phyloP scores from a whole-genome alignment of 306 rosid species.

The Psophocarpus tetragonolobus region DNA sequence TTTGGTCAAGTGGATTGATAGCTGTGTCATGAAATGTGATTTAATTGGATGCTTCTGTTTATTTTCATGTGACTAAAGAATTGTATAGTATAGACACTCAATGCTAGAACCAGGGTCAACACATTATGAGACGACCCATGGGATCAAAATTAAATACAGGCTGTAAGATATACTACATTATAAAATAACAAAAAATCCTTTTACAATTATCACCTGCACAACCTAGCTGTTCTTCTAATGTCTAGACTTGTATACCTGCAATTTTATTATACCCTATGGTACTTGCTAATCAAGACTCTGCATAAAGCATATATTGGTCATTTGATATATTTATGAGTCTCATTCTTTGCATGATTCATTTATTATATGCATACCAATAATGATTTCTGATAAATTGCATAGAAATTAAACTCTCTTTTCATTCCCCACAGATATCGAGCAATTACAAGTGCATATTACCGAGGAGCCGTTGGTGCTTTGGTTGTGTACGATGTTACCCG shows the following conservation, averaged over 20 bases:
- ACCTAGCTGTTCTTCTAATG: background rate
- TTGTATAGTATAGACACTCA: background rate
- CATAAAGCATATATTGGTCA: background rate
- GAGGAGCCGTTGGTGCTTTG: conserved; percentile 89
- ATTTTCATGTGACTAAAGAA: background rate
- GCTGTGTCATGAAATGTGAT: background rate
- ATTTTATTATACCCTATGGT: background rate
- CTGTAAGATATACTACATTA: background rate
- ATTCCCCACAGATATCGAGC: conserved; percentile 64
- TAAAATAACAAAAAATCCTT: background rate
- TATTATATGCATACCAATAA: background rate
- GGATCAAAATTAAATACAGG: background rate
- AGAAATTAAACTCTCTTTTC: background rate
- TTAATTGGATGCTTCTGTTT: background rate
- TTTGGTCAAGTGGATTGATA: background rate
- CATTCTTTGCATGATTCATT: background rate
- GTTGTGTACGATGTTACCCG: conserved; percentile 75
- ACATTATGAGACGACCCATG: background rate
- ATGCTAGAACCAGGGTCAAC: background rate
- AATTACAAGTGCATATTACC: conserved; percentile 78
- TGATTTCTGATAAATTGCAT: background rate
- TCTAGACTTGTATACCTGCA: background rate
- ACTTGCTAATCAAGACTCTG: too few relatives aligned
- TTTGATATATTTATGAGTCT: background rate
- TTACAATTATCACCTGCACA: background rate